A percentile compares a stretch with the other conserved stretches of the same genome.
Evolutionary conservation across 495 filamentous ascomycete genomes (phyloP).

Genomic region (Hypoxylon trugodes): DNA sequence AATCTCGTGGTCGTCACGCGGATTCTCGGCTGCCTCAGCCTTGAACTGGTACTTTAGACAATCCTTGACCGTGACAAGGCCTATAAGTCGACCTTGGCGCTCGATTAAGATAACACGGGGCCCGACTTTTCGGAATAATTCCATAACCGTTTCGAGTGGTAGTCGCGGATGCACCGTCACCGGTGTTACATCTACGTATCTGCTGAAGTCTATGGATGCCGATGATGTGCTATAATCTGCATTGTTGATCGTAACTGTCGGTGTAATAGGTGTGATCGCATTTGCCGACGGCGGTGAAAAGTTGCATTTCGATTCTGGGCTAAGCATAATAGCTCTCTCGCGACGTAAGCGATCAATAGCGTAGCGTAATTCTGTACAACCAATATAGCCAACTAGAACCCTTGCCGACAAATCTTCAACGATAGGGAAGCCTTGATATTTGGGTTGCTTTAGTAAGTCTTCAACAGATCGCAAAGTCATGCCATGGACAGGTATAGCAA

Average conservation of each 20-base stretch:
- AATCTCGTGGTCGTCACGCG: constrained; percentile 59
- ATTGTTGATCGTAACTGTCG: constrained; percentile 67
- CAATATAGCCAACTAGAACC: constrained; percentile 89
- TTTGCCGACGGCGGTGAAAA: constrained; percentile 74
- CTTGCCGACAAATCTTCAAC: constrained; percentile 77
- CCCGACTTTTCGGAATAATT: constrained; percentile 98
- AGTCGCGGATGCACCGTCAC: constrained; percentile 90
- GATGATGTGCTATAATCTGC: constrained; percentile 50
- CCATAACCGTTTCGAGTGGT: constrained; percentile 96
- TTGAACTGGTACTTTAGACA: constrained; percentile 98
- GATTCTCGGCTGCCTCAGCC: constrained; percentile 88
- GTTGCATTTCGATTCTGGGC: constrained; percentile 71
- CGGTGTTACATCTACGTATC: constrained; percentile 90
- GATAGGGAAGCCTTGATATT: constrained; percentile 95
- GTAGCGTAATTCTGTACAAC: constrained; percentile 90
- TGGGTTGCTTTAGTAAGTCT: constrained; percentile 76
- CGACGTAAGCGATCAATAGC: constrained; percentile 86
- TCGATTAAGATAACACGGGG: constrained; percentile 94
- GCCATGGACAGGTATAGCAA: constrained; percentile 76
- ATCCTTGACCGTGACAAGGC: constrained; percentile 95
- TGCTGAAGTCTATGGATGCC: constrained; percentile 80
- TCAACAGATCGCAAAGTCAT: constrained; percentile 78
- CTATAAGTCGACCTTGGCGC: constrained; percentile 80
- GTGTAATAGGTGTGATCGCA: constrained; percentile 61
- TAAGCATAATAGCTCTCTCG: constrained; percentile 73